These are phyloP conservation scores for Penstemon barbatus DNA, from an alignment of 257 asterid genomes.

Conservation along the genomic window DNA sequence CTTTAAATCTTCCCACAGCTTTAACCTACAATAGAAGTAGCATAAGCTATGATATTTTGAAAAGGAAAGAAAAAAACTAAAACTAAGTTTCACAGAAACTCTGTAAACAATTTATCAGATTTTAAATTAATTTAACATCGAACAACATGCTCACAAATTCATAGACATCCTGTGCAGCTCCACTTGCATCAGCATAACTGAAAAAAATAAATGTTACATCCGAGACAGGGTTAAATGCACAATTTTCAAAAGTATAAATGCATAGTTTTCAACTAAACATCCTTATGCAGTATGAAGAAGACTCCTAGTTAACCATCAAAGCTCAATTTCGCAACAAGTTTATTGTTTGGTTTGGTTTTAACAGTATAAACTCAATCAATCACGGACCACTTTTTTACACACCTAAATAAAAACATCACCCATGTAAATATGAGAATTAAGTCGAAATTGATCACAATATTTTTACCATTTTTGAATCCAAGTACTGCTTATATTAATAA, in stretches of 20 bases:
- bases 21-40: conserved; percentile 49
- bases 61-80: background rate
- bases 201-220: conserved; percentile 15
- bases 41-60: conserved; percentile 12
- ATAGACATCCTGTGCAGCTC: conserved; percentile 72
- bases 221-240: conserved; percentile 8
- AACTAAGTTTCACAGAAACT: background rate
- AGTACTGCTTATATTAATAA: background rate
- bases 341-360: background rate
- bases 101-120: background rate
- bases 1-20: conserved; percentile 72
- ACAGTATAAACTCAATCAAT: background rate
- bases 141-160: conserved; percentile 58
- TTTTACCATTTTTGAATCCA: no score
- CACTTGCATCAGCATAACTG: conserved; percentile 77
- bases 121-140: background rate
- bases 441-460: no score
- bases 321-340: background rate
- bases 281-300: background rate
- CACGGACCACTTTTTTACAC: background rate
- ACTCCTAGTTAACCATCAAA: background rate
- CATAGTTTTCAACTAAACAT: background rate
- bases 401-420: background rate
- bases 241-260: background rate
- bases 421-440: background rate